phyloP scores from a whole-genome alignment of 2,329 filamentous ascomycete genomes.

The Colletotrichum chlorophyti region DNA sequence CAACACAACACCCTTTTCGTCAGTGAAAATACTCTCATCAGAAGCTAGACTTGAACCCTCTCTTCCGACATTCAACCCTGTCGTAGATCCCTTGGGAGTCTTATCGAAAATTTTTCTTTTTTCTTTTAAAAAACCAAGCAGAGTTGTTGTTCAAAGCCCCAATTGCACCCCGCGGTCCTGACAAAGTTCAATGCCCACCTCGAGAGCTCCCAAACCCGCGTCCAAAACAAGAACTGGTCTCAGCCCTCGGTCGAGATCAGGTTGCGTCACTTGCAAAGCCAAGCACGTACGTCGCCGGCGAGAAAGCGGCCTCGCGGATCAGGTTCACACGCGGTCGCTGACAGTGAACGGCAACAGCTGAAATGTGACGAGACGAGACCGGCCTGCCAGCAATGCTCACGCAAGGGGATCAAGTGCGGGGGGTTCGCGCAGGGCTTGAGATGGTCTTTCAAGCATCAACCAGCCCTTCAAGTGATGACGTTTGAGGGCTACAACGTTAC shows the following conservation, averaged over 20 bases:
- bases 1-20: neutral
- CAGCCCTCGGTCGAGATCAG: slow-evolving; percentile 36
- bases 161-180: neutral
- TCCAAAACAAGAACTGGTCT: slow-evolving; percentile 21
- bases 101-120: too few species aligned
- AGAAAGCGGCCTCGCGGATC: neutral
- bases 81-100: too few species aligned
- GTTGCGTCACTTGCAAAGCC: slow-evolving; percentile 39
- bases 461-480: slow-evolving; percentile 3
- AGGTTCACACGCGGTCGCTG: neutral
- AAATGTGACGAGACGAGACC: slow-evolving; percentile 42
- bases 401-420: slow-evolving; percentile 37
- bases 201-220: slow-evolving; percentile 3
- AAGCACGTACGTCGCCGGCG: slow-evolving; percentile 32
- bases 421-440: slow-evolving; percentile 42
- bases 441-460: slow-evolving; percentile 50
- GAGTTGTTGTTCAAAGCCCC: too few species aligned
- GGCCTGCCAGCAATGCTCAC: slow-evolving; percentile 37
- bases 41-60: neutral
- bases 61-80: neutral
- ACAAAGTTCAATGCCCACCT: slow-evolving; percentile 12
- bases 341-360: slow-evolving; percentile 28
- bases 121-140: too few species aligned
- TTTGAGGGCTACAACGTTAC: neutral
- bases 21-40: neutral